Evolutionary conservation across 2,329 filamentous ascomycete species (phyloP), one percentile per base, ranked within the genome.

Genomic region (Colletotrichum sp.): DNA sequence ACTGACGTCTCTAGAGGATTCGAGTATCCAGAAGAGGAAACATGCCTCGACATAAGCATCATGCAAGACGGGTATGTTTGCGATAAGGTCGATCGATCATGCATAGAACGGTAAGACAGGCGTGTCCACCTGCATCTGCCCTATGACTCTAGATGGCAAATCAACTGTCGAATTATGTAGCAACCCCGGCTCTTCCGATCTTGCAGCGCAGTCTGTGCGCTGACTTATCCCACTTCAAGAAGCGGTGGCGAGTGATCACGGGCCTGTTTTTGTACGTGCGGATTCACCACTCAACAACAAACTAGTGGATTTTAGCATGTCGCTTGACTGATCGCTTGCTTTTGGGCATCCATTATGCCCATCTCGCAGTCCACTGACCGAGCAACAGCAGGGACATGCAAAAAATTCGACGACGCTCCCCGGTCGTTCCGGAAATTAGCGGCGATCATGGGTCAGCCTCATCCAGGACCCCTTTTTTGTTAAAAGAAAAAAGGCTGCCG

Each of bases 361-460:
- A 36, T 26, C 34, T 65, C 24, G 24, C 38, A 30, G 48, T 38
- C 73, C 70, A 67, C 38, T 72, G 64, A 58, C 73, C 56, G 34
- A 56, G 71, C 70, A 28, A 36, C 52, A 26, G 32, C 18, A 55
- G 38, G 36, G 36, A 52, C 43, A 52, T 52, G 43, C 43, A 38
- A 58, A 55, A 48, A 68, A 66, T 55, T 75, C 56, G 43, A 75
- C 38, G 32, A 62, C 68, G 26, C n/a, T 56, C 56, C 69, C 73
- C 43, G 73, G 73, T 72, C 73, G 48, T 61, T 64, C 69, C 56
- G 69, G 55, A 64, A 74, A 70, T 60, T 64, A 70, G 65, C 21
- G 66, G 48, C 70, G 60, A 70, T 68, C 73, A 72, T 61, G 48
- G 66, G 62, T 60, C 69, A 62, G 73, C 73, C 69, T 75, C 56